Evolutionary conservation across 208 protist species (phyloP).

Genomic region (Trypanosoma lewisi): DNA sequence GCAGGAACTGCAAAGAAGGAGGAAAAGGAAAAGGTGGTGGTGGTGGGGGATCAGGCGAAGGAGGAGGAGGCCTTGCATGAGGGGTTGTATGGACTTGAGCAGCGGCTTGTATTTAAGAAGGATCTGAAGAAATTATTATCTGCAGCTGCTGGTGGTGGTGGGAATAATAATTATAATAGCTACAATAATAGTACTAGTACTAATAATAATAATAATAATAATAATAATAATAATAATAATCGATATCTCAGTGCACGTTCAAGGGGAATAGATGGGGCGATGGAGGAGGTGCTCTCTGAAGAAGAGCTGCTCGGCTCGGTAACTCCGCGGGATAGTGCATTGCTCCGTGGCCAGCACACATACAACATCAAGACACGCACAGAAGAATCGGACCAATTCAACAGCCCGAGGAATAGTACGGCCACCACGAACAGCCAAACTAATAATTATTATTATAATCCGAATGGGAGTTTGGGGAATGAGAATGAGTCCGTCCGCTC

Average conservation of each 20-base stretch:
- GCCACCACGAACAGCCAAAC: no score
- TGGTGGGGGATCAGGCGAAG: not conserved
- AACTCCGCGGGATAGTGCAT: conserved; percentile 19
- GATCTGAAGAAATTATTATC: conserved; percentile 28
- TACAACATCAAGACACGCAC: conserved; percentile 28
- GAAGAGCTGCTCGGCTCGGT: conserved; percentile 3
- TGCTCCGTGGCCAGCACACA: conserved; percentile 22
- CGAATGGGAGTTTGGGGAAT: not conserved
- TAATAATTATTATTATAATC: no score
- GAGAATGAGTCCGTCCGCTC: not conserved
- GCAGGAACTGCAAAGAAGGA: no score
- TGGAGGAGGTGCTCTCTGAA: conserved; percentile 10
- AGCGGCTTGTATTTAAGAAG: conserved; percentile 40
- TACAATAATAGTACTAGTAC: no score
- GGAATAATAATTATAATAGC: conserved; percentile 2
- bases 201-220: no score
- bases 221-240: no score
- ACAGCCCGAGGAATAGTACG: not conserved
- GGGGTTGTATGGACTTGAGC: conserved; percentile 40
- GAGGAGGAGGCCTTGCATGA: conserved; percentile 27
- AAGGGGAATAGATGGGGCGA: not conserved
- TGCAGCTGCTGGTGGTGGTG: not conserved
- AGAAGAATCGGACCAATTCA: conserved; percentile 6
- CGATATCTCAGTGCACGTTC: not conserved
- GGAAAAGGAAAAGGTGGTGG: not conserved